These are phyloP conservation scores for Xanthoconium purpureum DNA, from an alignment of 768 basidiomycete genomes.

Conservation along the genomic window DNA sequence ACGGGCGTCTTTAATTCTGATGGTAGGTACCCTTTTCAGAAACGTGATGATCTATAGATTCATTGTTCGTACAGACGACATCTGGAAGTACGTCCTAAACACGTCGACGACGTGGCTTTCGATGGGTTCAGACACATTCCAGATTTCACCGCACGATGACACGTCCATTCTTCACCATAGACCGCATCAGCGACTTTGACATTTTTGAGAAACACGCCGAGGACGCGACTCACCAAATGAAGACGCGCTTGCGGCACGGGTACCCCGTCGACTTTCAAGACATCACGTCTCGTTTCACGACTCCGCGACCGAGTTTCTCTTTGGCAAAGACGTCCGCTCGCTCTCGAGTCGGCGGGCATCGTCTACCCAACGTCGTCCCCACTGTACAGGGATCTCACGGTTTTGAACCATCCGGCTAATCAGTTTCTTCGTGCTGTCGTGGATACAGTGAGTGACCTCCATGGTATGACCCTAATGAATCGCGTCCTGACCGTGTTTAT, in stretches of 20 bases:
- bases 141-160: slow-evolving; percentile 45
- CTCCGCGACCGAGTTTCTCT: slow-evolving; percentile 56
- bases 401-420: slow-evolving; percentile 32
- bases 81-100: slow-evolving; percentile 36
- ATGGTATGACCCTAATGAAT: background rate
- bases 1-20: slow-evolving; percentile 43
- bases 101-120: no score
- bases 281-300: slow-evolving; percentile 50
- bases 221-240: slow-evolving; percentile 33
- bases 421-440: slow-evolving; percentile 40
- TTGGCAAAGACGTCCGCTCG: slow-evolving; percentile 40
- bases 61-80: slow-evolving; percentile 23
- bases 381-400: slow-evolving; percentile 20
- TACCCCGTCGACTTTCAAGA: slow-evolving; percentile 45
- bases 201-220: slow-evolving; percentile 38
- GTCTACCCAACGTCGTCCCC: slow-evolving; percentile 28
- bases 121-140: background rate
- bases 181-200: slow-evolving; percentile 40
- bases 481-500: background rate
- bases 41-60: background rate
- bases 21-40: slow-evolving; percentile 16
- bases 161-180: slow-evolving; percentile 40
- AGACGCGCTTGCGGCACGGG: slow-evolving; percentile 33
- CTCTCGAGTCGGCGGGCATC: slow-evolving; percentile 40
- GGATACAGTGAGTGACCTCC: slow-evolving; percentile 42